A percentile compares a stretch with the other conserved stretches of the same genome.
Conservation (phyloP, 192 early-diverging fungal species). For the Podila clonocystis region DNA sequence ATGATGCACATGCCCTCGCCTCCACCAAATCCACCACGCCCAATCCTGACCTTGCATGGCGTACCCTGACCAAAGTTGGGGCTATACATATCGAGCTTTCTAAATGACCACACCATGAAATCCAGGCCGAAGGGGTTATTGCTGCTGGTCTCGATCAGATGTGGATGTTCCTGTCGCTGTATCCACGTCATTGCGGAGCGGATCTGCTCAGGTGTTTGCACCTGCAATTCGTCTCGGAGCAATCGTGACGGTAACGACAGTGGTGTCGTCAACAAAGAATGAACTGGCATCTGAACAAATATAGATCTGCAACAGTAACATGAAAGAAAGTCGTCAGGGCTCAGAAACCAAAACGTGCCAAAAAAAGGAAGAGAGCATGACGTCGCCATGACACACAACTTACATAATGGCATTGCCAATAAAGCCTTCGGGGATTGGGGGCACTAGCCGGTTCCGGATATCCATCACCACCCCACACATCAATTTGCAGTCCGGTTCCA, state of each 20-base stretch:
- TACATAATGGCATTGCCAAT: slow-evolving; percentile 51
- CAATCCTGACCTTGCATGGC: slow-evolving; percentile 33
- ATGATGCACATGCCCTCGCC: slow-evolving; percentile 51
- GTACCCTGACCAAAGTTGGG: slow-evolving; percentile 36
- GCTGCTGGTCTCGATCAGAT: slow-evolving; percentile 36
- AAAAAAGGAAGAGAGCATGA: background rate
- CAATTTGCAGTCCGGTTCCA: slow-evolving; percentile 51
- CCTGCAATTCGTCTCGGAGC: slow-evolving; percentile 31
- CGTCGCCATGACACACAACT: background rate
- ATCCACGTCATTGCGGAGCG: slow-evolving; percentile 37
- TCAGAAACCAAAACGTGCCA: background rate
- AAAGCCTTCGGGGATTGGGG: slow-evolving; percentile 27
- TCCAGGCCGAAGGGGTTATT: slow-evolving; percentile 43
- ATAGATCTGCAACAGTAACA: slow-evolving; percentile 19
- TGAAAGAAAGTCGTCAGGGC: background rate
- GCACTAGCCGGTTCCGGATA: slow-evolving; percentile 28
- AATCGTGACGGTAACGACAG: slow-evolving; percentile 42
- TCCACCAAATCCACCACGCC: slow-evolving; percentile 42
- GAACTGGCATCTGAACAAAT: slow-evolving; percentile 50
- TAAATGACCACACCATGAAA: slow-evolving; percentile 50
- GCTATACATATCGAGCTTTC: slow-evolving; percentile 39
- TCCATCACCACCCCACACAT: slow-evolving; percentile 50
- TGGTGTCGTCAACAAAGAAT: slow-evolving; percentile 45
- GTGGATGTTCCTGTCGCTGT: slow-evolving; percentile 39
- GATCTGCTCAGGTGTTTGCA: slow-evolving; percentile 44